These are phyloP conservation scores for Intubia oerlemansii DNA, from an alignment of 2,329 filamentous ascomycete species.

Conservation along the genomic window DNA sequence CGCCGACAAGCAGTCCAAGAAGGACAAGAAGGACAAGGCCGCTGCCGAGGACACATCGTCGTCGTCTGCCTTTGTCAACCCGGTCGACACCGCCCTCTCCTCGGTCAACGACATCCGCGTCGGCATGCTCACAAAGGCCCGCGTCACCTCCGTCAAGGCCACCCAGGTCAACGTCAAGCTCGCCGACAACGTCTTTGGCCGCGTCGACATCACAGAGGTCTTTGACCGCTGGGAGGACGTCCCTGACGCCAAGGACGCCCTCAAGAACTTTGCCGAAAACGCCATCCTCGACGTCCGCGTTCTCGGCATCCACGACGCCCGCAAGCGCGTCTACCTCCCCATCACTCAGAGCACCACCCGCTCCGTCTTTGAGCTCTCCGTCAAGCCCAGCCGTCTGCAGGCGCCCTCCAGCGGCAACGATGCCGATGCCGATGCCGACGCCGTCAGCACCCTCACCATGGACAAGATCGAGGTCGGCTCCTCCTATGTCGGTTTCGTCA, in stretches of 20 bases:
- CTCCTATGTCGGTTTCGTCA: slow-evolving; percentile 65
- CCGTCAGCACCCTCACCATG: slow-evolving; percentile 32
- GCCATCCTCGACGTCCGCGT: slow-evolving; percentile 55
- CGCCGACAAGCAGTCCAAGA: slow-evolving; percentile 16
- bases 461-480: slow-evolving; percentile 53
- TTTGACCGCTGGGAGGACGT: slow-evolving; percentile 84
- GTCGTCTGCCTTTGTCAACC: slow-evolving; percentile 16
- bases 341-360: slow-evolving; percentile 70
- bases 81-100: slow-evolving; percentile 39
- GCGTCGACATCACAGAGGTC: slow-evolving; percentile 75
- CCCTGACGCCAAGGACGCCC: slow-evolving; percentile 55
- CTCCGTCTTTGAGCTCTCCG: slow-evolving; percentile 70
- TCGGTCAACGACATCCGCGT: slow-evolving; percentile 52
- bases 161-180: slow-evolving; percentile 86
- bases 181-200: slow-evolving; percentile 74
- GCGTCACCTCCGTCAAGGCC: slow-evolving; percentile 64
- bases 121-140: slow-evolving; percentile 55
- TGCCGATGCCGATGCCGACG: no score
- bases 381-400: slow-evolving; percentile 48
- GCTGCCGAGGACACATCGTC: no score
- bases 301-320: slow-evolving; percentile 73
- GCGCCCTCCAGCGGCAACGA: no score
- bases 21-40: background rate
- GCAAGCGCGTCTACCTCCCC: slow-evolving; percentile 77
- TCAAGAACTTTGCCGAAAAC: slow-evolving; percentile 52